Conservation (phyloP, 23 red algal species). For the Gracilariopsis chorda region DNA sequence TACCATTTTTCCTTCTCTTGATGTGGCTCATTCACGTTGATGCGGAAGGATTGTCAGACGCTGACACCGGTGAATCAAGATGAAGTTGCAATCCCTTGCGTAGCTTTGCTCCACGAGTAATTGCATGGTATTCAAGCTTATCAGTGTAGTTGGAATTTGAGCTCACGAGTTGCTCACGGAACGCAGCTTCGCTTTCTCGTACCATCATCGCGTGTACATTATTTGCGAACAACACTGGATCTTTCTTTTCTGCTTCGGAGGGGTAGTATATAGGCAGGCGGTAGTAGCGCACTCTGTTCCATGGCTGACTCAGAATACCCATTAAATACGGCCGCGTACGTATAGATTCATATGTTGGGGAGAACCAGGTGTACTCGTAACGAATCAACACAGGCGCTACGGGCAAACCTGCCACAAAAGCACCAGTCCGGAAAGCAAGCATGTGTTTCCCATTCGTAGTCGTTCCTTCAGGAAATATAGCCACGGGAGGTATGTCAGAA, state of each 20-base stretch:
- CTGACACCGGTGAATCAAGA: neutral
- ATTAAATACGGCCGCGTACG: conserved; percentile 48
- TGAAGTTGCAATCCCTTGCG: conserved; percentile 42
- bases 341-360: conserved; percentile 92
- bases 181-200: conserved; percentile 29
- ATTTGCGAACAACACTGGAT: conserved; percentile 78
- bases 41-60: no score
- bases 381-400: conserved; percentile 73
- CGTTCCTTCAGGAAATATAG: conserved; percentile 98
- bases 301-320: conserved; percentile 65
- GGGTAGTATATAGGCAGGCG: conserved; percentile 88
- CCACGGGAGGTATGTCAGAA: conserved; percentile 60
- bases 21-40: no score
- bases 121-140: conserved; percentile 56
- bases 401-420: conserved; percentile 86
- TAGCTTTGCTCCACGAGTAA: conserved; percentile 32
- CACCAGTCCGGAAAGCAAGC: conserved; percentile 80
- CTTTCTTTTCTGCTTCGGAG: conserved; percentile 72
- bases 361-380: conserved; percentile 79
- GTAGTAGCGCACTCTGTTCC: conserved; percentile 61
- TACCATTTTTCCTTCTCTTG: no score
- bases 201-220: conserved; percentile 76
- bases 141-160: conserved; percentile 52
- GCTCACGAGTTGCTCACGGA: neutral
- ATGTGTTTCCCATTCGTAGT: conserved; percentile 90